phyloP scores from a whole-genome alignment of 768 basidiomycete species.

The Chalciporus sphaerocephalus region DNA sequence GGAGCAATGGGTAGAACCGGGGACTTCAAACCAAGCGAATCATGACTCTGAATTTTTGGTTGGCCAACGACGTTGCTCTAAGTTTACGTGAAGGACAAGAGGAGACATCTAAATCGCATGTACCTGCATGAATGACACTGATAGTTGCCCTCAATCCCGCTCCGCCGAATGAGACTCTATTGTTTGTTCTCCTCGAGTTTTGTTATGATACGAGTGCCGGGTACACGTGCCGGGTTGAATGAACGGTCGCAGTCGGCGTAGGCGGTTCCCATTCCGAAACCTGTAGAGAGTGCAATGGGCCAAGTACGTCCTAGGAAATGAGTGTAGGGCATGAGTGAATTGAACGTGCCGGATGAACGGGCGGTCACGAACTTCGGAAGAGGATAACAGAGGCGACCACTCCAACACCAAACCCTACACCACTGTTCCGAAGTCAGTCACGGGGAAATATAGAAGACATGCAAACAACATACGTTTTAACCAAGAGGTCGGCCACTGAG shows the following conservation, averaged over 20 bases:
- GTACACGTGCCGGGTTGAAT: slow-evolving; percentile 86
- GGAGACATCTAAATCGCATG: slow-evolving; percentile 33
- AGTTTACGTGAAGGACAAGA: slow-evolving; percentile 12
- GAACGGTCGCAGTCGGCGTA: slow-evolving; percentile 91
- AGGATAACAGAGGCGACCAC: slow-evolving; percentile 86
- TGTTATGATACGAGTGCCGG: slow-evolving; percentile 73
- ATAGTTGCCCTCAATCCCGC: neutral
- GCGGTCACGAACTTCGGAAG: slow-evolving; percentile 72
- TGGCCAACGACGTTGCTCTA: slow-evolving; percentile 5
- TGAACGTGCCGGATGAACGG: neutral
- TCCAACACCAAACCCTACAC: slow-evolving; percentile 84
- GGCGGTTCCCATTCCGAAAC: slow-evolving; percentile 82
- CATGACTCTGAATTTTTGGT: slow-evolving; percentile 2
- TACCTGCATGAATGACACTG: slow-evolving; percentile 1
- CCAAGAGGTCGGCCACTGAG: slow-evolving; percentile 73
- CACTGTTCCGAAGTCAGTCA: slow-evolving; percentile 44
- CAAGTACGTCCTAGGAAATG: slow-evolving; percentile 72
- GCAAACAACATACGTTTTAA: slow-evolving; percentile 66
- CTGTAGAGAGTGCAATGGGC: slow-evolving; percentile 83
- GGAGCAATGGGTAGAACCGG: slow-evolving; percentile 19
- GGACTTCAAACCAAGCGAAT: slow-evolving; percentile 1
- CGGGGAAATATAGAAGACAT: neutral
- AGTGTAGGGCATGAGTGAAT: slow-evolving; percentile 8
- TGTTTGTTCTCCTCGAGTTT: slow-evolving; percentile 26
- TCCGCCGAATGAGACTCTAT: neutral